A percentile compares a stretch with the other conserved stretches of the same genome.
These are phyloP conservation scores for Leishmania lainsoni DNA, from an alignment of 208 protist species.

Conservation along the genomic window DNA sequence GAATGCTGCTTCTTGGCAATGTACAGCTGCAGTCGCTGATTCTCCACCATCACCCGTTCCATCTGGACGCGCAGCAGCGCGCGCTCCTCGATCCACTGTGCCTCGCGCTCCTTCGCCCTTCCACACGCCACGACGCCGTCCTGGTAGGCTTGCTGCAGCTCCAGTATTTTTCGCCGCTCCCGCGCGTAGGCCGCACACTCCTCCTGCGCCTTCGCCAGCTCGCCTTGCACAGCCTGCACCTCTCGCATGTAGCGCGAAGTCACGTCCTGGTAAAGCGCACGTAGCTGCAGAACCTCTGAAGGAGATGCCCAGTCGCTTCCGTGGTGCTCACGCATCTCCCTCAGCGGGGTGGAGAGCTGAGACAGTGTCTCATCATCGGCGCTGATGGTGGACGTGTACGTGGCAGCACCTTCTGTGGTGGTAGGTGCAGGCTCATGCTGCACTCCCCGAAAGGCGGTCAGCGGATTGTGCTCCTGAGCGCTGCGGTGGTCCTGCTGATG, in stretches of 20 bases:
- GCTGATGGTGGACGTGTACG: conserved; percentile 5
- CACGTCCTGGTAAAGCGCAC: conserved; percentile 37
- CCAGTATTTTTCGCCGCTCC: conserved; percentile 30
- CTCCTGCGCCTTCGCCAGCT: conserved; percentile 38
- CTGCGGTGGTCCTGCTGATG: neutral
- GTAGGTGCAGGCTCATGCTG: neutral
- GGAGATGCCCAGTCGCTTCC: conserved; percentile 74
- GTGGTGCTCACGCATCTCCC: neutral
- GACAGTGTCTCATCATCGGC: conserved; percentile 7
- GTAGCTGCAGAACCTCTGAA: conserved; percentile 70
- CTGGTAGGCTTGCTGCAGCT: conserved; percentile 49
- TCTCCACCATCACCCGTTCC: conserved; percentile 61
- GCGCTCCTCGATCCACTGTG: conserved; percentile 62
- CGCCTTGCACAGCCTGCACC: conserved; percentile 23
- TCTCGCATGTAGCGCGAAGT: conserved; percentile 45
- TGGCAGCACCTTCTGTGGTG: neutral
- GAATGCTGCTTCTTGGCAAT: conserved; percentile 35
- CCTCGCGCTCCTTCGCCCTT: conserved; percentile 27
- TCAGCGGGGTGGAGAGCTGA: neutral
- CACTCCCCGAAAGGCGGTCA: neutral
- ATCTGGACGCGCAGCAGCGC: conserved; percentile 63
- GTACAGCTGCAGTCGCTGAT: conserved; percentile 63
- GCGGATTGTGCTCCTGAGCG: neutral
- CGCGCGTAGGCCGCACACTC: conserved; percentile 27
- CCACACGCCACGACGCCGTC: conserved; percentile 34